phyloP scores from a whole-genome alignment of 208 protist genomes.

The Trypanosoma cruzi region DNA sequence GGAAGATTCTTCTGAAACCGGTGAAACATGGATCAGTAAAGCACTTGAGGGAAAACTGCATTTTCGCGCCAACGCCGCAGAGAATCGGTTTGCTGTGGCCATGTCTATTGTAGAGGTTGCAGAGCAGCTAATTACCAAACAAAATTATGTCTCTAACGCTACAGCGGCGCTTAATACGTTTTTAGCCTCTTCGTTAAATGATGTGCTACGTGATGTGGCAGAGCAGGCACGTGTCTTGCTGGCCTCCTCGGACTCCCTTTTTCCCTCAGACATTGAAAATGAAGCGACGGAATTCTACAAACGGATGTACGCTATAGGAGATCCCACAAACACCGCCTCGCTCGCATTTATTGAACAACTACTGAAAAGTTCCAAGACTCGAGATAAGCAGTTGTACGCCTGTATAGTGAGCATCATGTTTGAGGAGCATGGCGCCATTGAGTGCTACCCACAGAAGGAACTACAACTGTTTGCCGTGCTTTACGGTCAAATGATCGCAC shows the following conservation, averaged over 20 bases:
- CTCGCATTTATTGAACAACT: conserved; percentile 64
- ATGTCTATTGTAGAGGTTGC: conserved; percentile 86
- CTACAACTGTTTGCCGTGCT: conserved; percentile 81
- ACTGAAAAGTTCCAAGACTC: conserved; percentile 57
- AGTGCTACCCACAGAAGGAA: conserved; percentile 78
- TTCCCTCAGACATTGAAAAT: conserved; percentile 81
- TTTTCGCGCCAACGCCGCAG: conserved; percentile 73
- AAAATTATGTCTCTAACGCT: conserved; percentile 84
- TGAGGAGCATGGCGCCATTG: conserved; percentile 73
- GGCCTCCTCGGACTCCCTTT: conserved; percentile 79
- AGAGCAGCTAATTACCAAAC: conserved; percentile 76
- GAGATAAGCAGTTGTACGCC: conserved; percentile 84
- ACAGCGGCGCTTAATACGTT: conserved; percentile 81
- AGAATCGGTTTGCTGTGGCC: conserved; percentile 90
- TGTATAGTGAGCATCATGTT: conserved; percentile 91
- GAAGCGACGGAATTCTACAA: conserved; percentile 87
- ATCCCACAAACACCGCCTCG: conserved; percentile 39
- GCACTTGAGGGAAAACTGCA: conserved; percentile 84
- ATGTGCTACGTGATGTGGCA: conserved; percentile 68
- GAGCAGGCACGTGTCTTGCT: conserved; percentile 75
- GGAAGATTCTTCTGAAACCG: conserved; percentile 71
- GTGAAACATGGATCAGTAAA: conserved; percentile 82
- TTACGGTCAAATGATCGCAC: conserved; percentile 87
- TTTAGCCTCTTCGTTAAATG: conserved; percentile 75
- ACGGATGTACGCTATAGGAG: conserved; percentile 72